Evolutionary conservation across 2,329 filamentous ascomycete species (phyloP).

Genomic region (Xylariaceae sp.): DNA sequence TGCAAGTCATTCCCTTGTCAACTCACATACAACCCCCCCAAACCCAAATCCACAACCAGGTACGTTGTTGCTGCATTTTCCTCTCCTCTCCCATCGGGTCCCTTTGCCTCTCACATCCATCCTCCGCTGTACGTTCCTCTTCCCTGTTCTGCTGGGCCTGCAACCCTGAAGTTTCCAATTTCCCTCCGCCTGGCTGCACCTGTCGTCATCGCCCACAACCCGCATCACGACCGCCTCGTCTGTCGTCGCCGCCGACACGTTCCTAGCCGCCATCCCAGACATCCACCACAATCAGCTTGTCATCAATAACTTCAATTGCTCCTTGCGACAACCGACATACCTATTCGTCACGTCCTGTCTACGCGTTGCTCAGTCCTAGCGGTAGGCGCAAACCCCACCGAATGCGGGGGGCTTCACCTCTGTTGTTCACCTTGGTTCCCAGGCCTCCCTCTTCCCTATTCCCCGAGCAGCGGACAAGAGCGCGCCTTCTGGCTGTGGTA

Average conservation of each 20-base stretch:
- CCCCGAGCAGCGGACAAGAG: neutral
- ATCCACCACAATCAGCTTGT: constrained; percentile 18
- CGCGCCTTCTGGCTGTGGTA: constrained; percentile 8
- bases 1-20: constrained; percentile 33
- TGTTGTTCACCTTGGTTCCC: constrained; percentile 33
- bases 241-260: constrained; percentile 20
- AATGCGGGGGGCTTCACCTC: constrained; percentile 39
- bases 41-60: constrained; percentile 18
- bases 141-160: constrained; percentile 34
- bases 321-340: constrained; percentile 33
- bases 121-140: constrained; percentile 14
- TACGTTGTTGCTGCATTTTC: constrained; percentile 9
- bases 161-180: constrained; percentile 38
- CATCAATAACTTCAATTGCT: constrained; percentile 36
- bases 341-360: constrained; percentile 25
- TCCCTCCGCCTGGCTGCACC: constrained; percentile 34
- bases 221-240: constrained; percentile 36
- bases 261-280: constrained; percentile 31
- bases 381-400: constrained; percentile 46
- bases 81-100: neutral
- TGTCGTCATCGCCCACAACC: constrained; percentile 43
- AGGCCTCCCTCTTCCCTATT: constrained; percentile 14
- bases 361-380: constrained; percentile 37
- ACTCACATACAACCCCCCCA: constrained; percentile 10
- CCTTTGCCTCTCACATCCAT: constrained; percentile 6